Evolutionary conservation across 2,329 filamentous ascomycete species (phyloP).

Genomic region (Alternaria consortialis): DNA sequence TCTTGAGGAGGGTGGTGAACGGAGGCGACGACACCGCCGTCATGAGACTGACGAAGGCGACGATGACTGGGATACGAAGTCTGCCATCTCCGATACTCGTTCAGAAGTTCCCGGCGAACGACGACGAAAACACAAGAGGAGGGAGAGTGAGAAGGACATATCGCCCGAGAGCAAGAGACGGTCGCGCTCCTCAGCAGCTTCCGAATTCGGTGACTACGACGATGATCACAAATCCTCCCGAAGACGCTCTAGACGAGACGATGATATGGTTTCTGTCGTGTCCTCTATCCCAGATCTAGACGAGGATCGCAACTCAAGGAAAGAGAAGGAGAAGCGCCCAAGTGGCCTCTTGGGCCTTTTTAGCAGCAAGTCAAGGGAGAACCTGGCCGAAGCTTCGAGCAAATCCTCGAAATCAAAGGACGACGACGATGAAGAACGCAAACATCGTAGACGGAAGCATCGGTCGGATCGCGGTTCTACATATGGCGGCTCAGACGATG

Average conservation of each 20-base stretch:
- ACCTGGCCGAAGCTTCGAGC: constrained; percentile 41
- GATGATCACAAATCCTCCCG: constrained; percentile 52
- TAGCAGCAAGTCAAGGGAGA: constrained; percentile 56
- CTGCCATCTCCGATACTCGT: constrained; percentile 49
- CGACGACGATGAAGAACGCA: constrained; percentile 52
- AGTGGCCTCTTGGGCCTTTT: constrained; percentile 58
- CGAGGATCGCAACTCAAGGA: constrained; percentile 49
- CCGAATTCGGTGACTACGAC: constrained; percentile 53
- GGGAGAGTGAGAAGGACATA: constrained; percentile 44
- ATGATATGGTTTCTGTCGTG: constrained; percentile 54
- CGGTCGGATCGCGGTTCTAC: constrained; percentile 50
- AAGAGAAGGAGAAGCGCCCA: constrained; percentile 55
- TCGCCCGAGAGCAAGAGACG: constrained; percentile 38
- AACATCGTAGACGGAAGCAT: constrained; percentile 58
- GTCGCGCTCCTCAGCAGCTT: constrained; percentile 48
- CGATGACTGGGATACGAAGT: constrained; percentile 54
- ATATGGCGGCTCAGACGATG: constrained; percentile 52
- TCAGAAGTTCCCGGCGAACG: constrained; percentile 49
- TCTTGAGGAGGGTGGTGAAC: constrained; percentile 41
- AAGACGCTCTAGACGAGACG: constrained; percentile 54
- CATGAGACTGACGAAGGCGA: constrained; percentile 45
- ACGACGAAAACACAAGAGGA: constrained; percentile 45
- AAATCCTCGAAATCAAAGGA: constrained; percentile 47
- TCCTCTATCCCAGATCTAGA: constrained; percentile 53
- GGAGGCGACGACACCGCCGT: constrained; percentile 47